These are phyloP conservation scores for Nannizzia gypsea DNA, from an alignment of 2,329 filamentous ascomycete genomes.

Conservation along the genomic window DNA sequence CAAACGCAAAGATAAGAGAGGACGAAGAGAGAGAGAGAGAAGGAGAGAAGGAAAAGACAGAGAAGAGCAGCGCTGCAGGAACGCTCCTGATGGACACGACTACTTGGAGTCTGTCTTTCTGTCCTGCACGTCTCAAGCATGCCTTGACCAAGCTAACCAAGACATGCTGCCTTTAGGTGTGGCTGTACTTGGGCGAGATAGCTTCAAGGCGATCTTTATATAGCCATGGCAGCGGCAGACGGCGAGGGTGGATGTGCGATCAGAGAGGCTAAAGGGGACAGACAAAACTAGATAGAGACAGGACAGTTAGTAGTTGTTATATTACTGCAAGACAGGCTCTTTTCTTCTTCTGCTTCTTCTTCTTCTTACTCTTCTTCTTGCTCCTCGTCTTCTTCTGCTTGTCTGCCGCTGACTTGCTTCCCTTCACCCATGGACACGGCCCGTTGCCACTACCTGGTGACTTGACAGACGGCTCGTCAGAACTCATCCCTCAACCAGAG, in stretches of 20 bases:
- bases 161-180: neutral
- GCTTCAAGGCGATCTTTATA: neutral
- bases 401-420: neutral
- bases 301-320: neutral
- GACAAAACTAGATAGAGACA: neutral
- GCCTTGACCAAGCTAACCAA: neutral
- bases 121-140: too few relatives aligned
- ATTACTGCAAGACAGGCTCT: neutral
- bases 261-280: neutral
- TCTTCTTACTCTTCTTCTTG: neutral
- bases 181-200: neutral
- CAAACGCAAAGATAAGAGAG: neutral
- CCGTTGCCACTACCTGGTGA: conserved; percentile 2
- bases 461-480: neutral
- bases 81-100: neutral
- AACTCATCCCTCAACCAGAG: neutral
- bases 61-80: neutral
- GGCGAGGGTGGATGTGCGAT: neutral
- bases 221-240: neutral
- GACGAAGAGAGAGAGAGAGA: neutral
- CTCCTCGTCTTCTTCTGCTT: neutral
- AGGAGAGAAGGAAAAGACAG: neutral
- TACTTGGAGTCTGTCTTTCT: neutral
- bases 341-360: neutral
- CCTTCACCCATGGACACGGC: neutral